Evolutionary conservation across 1,139 yeast genomes (phyloP), one percentile per base, ranked within the genome.

Genomic region (Spathaspora sp.): DNA sequence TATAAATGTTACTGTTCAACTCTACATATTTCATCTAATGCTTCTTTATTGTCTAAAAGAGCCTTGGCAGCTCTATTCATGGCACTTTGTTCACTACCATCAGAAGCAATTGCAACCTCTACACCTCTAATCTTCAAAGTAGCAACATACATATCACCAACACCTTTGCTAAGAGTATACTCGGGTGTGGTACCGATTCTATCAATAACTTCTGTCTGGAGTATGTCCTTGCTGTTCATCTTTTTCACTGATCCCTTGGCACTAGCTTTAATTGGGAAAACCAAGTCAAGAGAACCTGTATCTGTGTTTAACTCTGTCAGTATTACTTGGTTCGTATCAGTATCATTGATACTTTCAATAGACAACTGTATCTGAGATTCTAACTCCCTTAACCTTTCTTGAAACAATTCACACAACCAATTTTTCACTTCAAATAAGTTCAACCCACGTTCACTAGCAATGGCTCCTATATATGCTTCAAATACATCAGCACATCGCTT

Each of bases 401-500:
- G 70, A 43, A 82, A 76, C 27, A 89, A 67, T 43, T 71, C 63
- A 5, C 65, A 61, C 15, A 89, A 61, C 96, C 96, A 90, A 7
- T 68, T 61, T 47, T 76, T 72, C 4, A 87, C 80, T 23, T 67
- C 72, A 1, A 66, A 67, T 33, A 76, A 67, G 42, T 68, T 65
- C 41, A 79, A 76, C 3, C 74, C 68, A 47, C 73, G 67, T 53
- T 88, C 95, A 38, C 82, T 72, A 9, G 82, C 80, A 38, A 91
- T 65, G 0, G 95, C 98, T 4, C 96, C 98, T 36, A 91, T 76
- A 58, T 90, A 91, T 0, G 97, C 97, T 65, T 91, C 97, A 63
- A 91, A 88, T 0, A 86, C 78, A 67, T 88, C 95, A 0, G 95
- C 91, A 56, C 74, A 72, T 3, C 82, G 70, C 58, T 86, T 87